Evolutionary conservation across 805 yeast genomes (phyloP), one percentile per base, ranked within the genome.

Genomic region (Metschnikowia matae): DNA sequence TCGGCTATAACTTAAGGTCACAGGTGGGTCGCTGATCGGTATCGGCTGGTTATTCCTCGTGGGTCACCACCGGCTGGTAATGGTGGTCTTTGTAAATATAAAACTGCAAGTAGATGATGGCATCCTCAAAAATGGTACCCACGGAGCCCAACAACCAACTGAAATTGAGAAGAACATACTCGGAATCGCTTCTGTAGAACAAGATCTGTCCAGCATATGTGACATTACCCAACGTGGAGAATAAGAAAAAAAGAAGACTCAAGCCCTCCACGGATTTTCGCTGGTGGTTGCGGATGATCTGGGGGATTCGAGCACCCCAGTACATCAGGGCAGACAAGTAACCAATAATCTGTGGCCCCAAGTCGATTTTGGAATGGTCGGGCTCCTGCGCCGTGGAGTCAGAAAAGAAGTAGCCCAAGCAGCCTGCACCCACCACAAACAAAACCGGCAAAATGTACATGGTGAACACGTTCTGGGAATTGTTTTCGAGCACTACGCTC

Each of bases 191-290:
- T 58, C 91, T 73, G 66, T 77, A 86, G 54, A 83, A 72, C 51
- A 87, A 66, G 48, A 87, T 86, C 62, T 86, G 90, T 44, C 82
- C 79, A 20, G 90, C 87, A 59, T 85, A 87, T 4, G 92, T 83
- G 54, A 86, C 61, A 64, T 87, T 87, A 17, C 94, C 95, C 59
- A 85, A 69, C 8, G 86, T 79, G 31, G 91, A 84, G 55, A 86
- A 82, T 56, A 87, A 66, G 69, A 87, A 86, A 67, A 87, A 87
- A 47, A 89, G 78, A 54, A 92, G 79, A 49, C 96, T 85, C 59
- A 94, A 84, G 1, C 98, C 98, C 50, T 81, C 78, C 49, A 90
- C 90, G 4, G 96, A 86, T 60, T 84, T 82, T 56, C 96, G 80
- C 43, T 73, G 73, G 64, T 83, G 80, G 68, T 92, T 92, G 62